Evolutionary conservation across 768 basidiomycete genomes (phyloP).

Genomic region (Psilocybe cyanescens): DNA sequence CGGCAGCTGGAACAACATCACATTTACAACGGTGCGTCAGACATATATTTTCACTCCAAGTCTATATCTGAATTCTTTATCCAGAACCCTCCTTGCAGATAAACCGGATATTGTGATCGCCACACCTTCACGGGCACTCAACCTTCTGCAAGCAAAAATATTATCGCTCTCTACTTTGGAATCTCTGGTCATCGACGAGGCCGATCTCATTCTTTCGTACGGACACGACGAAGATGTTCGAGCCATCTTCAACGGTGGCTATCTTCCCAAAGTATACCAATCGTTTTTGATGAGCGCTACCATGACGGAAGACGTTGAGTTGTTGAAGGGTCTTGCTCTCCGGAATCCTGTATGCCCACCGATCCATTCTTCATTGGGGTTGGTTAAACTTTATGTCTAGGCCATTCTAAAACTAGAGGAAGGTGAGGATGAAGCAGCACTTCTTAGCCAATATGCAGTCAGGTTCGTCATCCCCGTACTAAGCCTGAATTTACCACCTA

Average conservation of each 20-base stretch:
- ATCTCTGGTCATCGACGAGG: slow-evolving; percentile 95
- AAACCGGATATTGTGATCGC: slow-evolving; percentile 43
- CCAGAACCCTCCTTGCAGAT: slow-evolving; percentile 42
- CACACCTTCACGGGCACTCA: slow-evolving; percentile 40
- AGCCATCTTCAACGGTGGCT: slow-evolving; percentile 66
- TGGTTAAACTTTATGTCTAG: slow-evolving; percentile 38
- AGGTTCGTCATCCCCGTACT: slow-evolving; percentile 44
- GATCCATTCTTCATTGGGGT: neutral
- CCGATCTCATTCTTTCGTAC: slow-evolving; percentile 95
- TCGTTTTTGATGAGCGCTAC: slow-evolving; percentile 98
- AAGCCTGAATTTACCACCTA: no score
- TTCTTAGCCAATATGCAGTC: slow-evolving; percentile 86
- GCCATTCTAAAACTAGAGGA: slow-evolving; percentile 88
- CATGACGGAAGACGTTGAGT: slow-evolving; percentile 94
- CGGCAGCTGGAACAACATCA: slow-evolving; percentile 70
- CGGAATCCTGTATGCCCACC: slow-evolving; percentile 75
- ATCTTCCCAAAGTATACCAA: slow-evolving; percentile 82
- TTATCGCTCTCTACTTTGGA: slow-evolving; percentile 71
- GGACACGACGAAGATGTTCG: slow-evolving; percentile 92
- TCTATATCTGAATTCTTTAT: neutral
- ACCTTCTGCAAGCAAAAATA: slow-evolving; percentile 42
- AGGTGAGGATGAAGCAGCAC: slow-evolving; percentile 78
- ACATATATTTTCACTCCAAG: neutral
- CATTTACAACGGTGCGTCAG: slow-evolving; percentile 72
- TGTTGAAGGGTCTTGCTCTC: slow-evolving; percentile 85